Base-by-base conservation (phyloP, 2,329 filamentous ascomycete species). In the Aspergillus transmontanensis region DNA sequence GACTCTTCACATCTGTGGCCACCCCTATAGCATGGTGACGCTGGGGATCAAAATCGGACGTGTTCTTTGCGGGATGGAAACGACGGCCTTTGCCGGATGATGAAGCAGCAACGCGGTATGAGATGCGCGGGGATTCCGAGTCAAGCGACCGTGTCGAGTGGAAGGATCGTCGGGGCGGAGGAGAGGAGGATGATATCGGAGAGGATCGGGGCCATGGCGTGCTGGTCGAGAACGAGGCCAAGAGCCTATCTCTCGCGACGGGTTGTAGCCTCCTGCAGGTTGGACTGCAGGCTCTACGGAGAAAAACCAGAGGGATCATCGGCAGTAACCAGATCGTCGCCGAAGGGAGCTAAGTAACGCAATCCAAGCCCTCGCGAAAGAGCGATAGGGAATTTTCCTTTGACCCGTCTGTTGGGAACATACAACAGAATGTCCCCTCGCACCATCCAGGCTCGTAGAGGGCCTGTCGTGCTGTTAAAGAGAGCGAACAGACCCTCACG, bases 81-180 rank as follows among this genome's bases (percentile, higher is more conserved):
- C 83, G 84, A 51, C 84, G 85, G 69, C 88, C 86, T 76, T 94
- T 94, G 63, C 87, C 90, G 56, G 89, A 90, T 72, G 90, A 93
- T 6, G 91, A 91, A 6, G 90, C 90, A 34, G 90, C 89, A 63
- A 92, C 84, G 68, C 90, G 85, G 76, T 92, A 93, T 58, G 86
- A 86, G 73, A 92, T 77, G 23, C 76, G 77, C 14, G 76, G 70
- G n/a, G 73, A 68, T 4, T 59, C 43, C 6, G 74, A 74, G 39
- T 71, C 68, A 30, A 69, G 72, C 10, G 66, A 68, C 23, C 65
- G 58, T 6, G 65, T 74, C 34, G 74, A 72, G 63, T 78, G 75
- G 53, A 79, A 76, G 41, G 34, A 63, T 36, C 23, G 60, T 36
- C 45, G 32, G 48, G 32, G 46, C 12, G 46, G 28, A 32, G 58